Base-by-base conservation (phyloP, 805 yeast species). In the Vanderwaltozyma verrucispora region DNA sequence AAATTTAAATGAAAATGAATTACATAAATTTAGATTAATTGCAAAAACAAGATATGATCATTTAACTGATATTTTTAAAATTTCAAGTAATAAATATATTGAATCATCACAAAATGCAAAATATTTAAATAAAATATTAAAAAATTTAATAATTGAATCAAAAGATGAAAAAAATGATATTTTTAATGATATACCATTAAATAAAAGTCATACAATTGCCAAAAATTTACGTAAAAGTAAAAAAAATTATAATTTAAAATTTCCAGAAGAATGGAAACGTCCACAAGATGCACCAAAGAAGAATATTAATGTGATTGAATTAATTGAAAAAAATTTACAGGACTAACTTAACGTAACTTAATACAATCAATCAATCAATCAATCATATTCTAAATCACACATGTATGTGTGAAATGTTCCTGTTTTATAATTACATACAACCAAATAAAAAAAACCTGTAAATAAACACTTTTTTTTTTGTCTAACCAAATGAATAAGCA, bases 21-120 rank as follows among this genome's bases (percentile, higher is more conserved):
- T 66, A 28, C 95, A 82, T 56, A 88, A 88, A 58, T 74, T 92
- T 49, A 76, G 76, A 61, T 67, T 89, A 14, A 63, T 89, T 45
- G 76, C 94, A 3, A 94, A 87, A 18, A 71, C 77, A 25, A 77
- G 94, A 59, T 87, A 79, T 55, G 75, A 86, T 58, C 68, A 69
- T 45, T 62, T 62, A 25, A 70, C 70, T 1, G 80, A 82, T 51
- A 56, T 60, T 14, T 69, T 89, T 51, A 74, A 71, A 47, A 72
- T 87, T 60, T 67, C 84, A n/a, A 62, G 75, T 25, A 77, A 72
- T 36, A 71, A 71, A 49, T 84, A 71, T 57, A 67, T 75, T 7
- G 84, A 85, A 50, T 80, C 95, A 30, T 74, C 94, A 1, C 96
- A 89, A 61, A 92, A 92, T 61, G 82, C 89, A 35, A 72, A 81